Base-by-base conservation (phyloP, 2,329 filamentous ascomycete species). In the Calonectria henricotiae region DNA sequence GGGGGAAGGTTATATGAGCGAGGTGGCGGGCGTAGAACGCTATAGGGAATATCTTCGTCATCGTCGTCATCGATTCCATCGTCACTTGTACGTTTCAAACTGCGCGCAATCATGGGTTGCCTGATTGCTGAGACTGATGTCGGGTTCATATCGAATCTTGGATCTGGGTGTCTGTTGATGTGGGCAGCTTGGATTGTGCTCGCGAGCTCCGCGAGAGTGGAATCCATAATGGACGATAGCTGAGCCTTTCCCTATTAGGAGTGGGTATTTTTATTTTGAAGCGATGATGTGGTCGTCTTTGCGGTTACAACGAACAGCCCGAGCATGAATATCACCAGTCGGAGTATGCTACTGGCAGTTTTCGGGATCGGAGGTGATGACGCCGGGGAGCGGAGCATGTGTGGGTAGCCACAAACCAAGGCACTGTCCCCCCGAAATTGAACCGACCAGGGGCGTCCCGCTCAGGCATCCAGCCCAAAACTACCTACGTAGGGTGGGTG, bases 131-230 rank as follows among this genome's bases (percentile, higher is more conserved):
- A 90, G 62, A 93, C 88, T 23, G 94, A 96, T 43, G 93, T 90
- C 11, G 94, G 94, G 80, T 95, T 95, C 78, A 94, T 80, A 84
- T 98, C 95, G 85, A 94, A 92, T 60, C 80, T 82, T 5, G 91
- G 87, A 44, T 93, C 94, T 0, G 95, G 95, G 63, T 90, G 79
- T 55, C 85, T 88, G 72, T 94, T 92, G 83, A 98, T 92, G 79
- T 93, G 93, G 39, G 91, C 93, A 17, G 93, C 91, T 82, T 98
- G 95, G 74, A 98, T 85, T 39, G 92, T 92, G 77, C 94, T 93
- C 54, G 94, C 93, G 68, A 96, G 84, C 80, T 96, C 90, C 27
- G 90, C 83, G 30, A 90, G 87, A 20, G 89, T 81, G n/a, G 88
- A 87, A 32, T 84, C 83, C 39, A 92, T 92, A 69, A 62, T 77